Evolutionary conservation across 2,329 filamentous ascomycete species (phyloP).

Genomic region (Magnaporthiopsis incrustans): DNA sequence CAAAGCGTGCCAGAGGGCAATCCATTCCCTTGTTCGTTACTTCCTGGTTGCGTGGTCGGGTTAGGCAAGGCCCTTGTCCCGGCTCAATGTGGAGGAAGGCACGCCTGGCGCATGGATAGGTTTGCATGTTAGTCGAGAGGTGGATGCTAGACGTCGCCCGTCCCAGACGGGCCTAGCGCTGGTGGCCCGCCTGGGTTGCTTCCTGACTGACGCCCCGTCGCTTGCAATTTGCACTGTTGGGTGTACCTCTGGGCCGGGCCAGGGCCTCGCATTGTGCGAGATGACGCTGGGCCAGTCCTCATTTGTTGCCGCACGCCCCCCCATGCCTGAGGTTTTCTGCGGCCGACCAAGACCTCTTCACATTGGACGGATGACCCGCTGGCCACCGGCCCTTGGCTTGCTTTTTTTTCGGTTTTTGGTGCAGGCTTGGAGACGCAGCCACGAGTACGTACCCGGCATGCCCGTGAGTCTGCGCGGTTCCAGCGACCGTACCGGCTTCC

Average conservation of each 20-base stretch:
- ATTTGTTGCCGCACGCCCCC: background rate
- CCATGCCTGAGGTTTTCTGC: background rate
- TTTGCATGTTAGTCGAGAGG: background rate
- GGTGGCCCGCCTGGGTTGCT: background rate
- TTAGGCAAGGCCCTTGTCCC: conserved; percentile 4
- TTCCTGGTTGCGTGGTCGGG: conserved; percentile 6
- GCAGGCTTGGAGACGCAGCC: background rate
- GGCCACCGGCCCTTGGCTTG: background rate
- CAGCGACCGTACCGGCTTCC: background rate
- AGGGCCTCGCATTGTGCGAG: background rate
- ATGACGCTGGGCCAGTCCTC: background rate
- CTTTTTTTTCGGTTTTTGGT: background rate
- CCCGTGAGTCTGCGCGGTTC: background rate
- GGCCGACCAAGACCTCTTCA: background rate
- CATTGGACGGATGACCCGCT: background rate
- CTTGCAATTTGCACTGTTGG: background rate
- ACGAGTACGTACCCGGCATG: background rate
- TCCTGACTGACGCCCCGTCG: background rate
- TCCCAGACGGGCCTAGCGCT: background rate
- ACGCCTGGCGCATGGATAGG: background rate
- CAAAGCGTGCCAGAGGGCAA: conserved; percentile 5
- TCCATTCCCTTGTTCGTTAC: conserved; percentile 7
- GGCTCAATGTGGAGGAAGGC: conserved; percentile 6
- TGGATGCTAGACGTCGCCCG: background rate
- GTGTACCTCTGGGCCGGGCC: background rate